phyloP scores from a whole-genome alignment of 306 rosid genomes.

The Spatholobus suberectus region DNA sequence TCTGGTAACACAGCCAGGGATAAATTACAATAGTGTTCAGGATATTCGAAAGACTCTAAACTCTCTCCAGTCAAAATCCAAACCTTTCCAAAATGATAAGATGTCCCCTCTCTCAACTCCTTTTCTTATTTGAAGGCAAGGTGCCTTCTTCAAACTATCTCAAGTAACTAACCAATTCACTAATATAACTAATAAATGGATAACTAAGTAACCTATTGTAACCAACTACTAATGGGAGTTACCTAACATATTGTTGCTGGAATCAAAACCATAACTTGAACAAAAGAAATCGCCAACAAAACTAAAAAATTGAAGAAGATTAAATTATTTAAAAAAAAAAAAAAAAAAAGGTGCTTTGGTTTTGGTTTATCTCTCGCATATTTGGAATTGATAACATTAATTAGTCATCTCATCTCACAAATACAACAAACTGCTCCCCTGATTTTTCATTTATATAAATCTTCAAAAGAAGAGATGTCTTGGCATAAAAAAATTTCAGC shows the following conservation, averaged over 20 bases:
- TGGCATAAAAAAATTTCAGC: not conserved
- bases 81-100: not conserved
- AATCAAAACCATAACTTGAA: conserved; percentile 4
- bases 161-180: not conserved
- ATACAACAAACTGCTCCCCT: not conserved
- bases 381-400: not conserved
- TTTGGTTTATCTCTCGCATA: not conserved
- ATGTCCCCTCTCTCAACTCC: not conserved
- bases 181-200: not conserved
- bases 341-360: not conserved
- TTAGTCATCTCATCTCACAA: not conserved
- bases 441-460: not conserved
- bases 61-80: not conserved
- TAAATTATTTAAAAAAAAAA: not conserved
- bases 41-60: not conserved
- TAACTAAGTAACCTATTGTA: not conserved
- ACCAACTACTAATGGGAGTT: not conserved
- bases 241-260: not conserved
- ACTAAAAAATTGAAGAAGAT: not conserved
- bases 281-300: not conserved
- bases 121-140: no score
- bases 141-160: not conserved
- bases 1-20: no score
- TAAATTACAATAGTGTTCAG: no score
- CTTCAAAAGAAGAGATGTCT: no score